Conservation (phyloP, 192 early-diverging fungal species). For the Dispira simplex region DNA sequence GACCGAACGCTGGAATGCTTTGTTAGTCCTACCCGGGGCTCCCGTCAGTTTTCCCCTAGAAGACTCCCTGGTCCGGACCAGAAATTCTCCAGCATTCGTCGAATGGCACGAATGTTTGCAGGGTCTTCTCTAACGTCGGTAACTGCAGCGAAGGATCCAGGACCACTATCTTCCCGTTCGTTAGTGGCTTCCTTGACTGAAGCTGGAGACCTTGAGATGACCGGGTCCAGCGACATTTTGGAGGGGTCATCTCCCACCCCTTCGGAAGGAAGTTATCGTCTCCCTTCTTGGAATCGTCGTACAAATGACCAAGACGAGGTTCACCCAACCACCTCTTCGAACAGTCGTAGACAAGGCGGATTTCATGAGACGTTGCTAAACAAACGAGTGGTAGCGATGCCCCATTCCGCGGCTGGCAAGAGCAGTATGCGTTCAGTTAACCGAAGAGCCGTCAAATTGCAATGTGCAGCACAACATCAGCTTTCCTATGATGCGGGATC, state of each 20-base stretch:
- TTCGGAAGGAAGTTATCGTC: background rate
- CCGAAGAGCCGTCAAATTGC: background rate
- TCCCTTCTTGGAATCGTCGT: background rate
- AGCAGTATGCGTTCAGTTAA: constrained; percentile 9
- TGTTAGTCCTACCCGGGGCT: background rate
- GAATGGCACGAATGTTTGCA: constrained; percentile 11
- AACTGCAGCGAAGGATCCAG: background rate
- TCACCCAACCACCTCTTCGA: background rate
- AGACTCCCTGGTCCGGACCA: background rate
- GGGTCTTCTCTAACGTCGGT: background rate
- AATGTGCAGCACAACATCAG: too few species aligned
- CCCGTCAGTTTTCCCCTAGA: background rate
- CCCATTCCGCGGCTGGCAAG: constrained; percentile 5
- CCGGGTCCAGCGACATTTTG: too few species aligned
- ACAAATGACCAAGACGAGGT: background rate
- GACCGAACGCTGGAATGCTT: background rate
- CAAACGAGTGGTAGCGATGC: constrained; percentile 4
- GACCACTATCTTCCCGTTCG: background rate
- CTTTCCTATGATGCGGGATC: too few species aligned
- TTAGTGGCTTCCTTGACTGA: background rate
- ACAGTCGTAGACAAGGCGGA: background rate
- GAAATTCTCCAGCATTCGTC: background rate
- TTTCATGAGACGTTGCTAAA: constrained; percentile 1
- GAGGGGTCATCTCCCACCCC: too few species aligned
- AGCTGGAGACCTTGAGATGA: background rate